phyloP scores from a whole-genome alignment of 225 moss, liverwort and hornwort species.

The Rhytidiadelphus loreus region DNA sequence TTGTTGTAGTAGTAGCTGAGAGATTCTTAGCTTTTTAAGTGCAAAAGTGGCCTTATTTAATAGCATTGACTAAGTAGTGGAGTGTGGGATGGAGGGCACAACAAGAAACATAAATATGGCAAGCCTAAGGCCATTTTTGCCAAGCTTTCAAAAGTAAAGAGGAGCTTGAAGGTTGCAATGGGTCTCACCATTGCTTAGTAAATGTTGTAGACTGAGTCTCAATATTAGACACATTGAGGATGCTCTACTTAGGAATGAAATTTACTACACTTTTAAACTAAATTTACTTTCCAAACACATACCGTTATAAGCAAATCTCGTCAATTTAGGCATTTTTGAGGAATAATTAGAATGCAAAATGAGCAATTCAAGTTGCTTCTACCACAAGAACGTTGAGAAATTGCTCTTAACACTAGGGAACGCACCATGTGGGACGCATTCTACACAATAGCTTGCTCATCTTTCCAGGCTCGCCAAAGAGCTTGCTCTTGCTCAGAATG shows the following conservation, averaged over 20 bases:
- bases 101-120: neutral
- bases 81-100: neutral
- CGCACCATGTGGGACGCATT: too few relatives aligned
- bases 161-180: neutral
- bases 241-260: neutral
- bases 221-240: neutral
- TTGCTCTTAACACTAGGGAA: too few relatives aligned
- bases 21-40: neutral
- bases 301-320: too few relatives aligned
- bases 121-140: neutral
- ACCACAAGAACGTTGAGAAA: accelerated
- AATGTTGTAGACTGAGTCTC: too few relatives aligned
- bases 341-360: too few relatives aligned
- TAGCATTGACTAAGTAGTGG: neutral
- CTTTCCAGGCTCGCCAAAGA: too few relatives aligned
- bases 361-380: accelerated
- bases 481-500: too few relatives aligned
- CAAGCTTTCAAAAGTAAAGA: accelerated
- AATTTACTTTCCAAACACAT: neutral
- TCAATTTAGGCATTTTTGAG: too few relatives aligned
- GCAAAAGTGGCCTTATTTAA: neutral
- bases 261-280: neutral
- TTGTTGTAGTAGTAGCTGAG: accelerated
- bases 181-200: neutral
- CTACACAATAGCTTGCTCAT: too few relatives aligned